Base-by-base conservation (phyloP, 495 filamentous ascomycete genomes). In the Stereocaulon alpinum region DNA sequence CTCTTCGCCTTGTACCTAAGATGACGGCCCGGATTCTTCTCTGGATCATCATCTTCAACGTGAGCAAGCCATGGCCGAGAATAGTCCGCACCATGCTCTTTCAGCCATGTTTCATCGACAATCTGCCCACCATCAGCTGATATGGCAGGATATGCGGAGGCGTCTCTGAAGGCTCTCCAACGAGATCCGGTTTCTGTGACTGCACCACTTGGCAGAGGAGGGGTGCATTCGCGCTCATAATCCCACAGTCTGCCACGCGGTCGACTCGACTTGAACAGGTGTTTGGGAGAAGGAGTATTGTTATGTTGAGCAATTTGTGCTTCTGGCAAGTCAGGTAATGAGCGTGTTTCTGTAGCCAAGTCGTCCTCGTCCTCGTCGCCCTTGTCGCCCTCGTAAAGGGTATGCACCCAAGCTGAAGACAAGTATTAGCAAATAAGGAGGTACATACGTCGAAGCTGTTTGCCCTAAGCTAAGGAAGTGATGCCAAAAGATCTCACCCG, bases 271-370 rank as follows among this genome's bases (percentile, higher is more conserved):
- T 59, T 69, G 49, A 59, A 64, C 0, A 55, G 57, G 47, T 56
- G 63, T 61, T 22, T 64, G 67, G 70, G 49, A 63, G 76, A 68
- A 9, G 83, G 80, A 5, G 73, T 73, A 65, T 78, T 72, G 60
- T 86, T 82, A 69, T 85, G 83, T 22, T 85, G 83, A 18, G 85
- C 76, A 17, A 80, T 72, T 24, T 79, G 66, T 17, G 81, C 74
- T 42, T 72, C 77, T 37, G 73, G 68, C 10, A 82, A 83, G 12
- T 71, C 62, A 48, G 75, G 74, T 4, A 80, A 65, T 40, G 77
- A 63, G 6, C 63, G 69, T 30, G 70, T 68, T 22, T 68, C 70
- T 56, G 60, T 68, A 29, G 65, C 58, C 37, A 69, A 66, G 54
- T 68, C 75, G 18, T 72, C 69, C 66, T 69, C 56, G 59, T 73